These are phyloP conservation scores for Auriscalpium vulgare DNA, from an alignment of 768 basidiomycete species.

Conservation along the genomic window DNA sequence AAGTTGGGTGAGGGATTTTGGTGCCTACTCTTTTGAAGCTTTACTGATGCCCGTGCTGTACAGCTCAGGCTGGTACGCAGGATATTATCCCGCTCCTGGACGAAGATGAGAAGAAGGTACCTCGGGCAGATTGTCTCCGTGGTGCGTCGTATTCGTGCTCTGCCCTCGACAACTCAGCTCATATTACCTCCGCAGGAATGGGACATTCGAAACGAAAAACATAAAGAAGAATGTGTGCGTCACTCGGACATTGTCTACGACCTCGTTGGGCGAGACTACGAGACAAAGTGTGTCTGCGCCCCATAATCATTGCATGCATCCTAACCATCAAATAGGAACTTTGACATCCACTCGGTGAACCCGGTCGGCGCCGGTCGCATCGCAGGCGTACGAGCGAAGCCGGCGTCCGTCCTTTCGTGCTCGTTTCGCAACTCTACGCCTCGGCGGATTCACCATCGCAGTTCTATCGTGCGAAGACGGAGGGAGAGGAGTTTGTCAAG, in stretches of 20 bases:
- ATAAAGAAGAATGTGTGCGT: constrained; percentile 87
- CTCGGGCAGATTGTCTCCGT: constrained; percentile 92
- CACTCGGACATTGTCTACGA: constrained; percentile 98
- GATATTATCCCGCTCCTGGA: constrained; percentile 94
- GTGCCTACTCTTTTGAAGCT: constrained; percentile 4
- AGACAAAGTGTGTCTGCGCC: constrained; percentile 69
- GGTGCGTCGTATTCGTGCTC: constrained; percentile 38
- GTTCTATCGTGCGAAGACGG: constrained; percentile 85
- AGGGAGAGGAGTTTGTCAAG: constrained; percentile 83
- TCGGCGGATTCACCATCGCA: constrained; percentile 65
- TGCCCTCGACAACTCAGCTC: neutral
- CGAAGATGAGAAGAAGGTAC: constrained; percentile 89
- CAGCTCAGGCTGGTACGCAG: constrained; percentile 87
- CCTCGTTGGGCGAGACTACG: constrained; percentile 87
- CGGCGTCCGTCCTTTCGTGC: constrained; percentile 81
- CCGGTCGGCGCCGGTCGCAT: constrained; percentile 78
- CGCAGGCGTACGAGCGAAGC: constrained; percentile 67
- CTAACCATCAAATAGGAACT: constrained; percentile 58
- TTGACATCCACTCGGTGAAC: constrained; percentile 73
- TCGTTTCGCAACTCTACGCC: constrained; percentile 94
- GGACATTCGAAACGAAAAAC: constrained; percentile 84
- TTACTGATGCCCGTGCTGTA: constrained; percentile 1
- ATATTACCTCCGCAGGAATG: constrained; percentile 60
- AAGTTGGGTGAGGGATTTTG: neutral
- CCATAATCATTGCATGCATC: neutral